phyloP scores from a whole-genome alignment of 176 grass and related monocot genomes.

The Zea luxurians region DNA sequence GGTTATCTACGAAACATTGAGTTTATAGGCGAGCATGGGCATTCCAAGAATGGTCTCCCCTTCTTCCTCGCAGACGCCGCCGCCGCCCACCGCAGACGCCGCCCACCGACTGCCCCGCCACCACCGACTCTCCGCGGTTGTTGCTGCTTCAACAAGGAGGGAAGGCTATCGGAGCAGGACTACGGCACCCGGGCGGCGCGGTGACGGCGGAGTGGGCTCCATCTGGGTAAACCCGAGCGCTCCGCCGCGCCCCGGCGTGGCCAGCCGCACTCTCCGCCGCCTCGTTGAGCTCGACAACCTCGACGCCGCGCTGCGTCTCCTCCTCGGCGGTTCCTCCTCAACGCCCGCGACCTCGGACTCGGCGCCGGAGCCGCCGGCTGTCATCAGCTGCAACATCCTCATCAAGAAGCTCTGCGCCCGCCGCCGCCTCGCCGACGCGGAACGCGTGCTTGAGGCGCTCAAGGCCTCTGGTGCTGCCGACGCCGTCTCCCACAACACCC shows the following conservation, averaged over 20 bases:
- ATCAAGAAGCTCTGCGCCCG: slow-evolving; percentile 48
- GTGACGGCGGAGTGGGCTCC: slow-evolving; percentile 18
- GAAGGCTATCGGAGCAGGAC: slow-evolving; percentile 10
- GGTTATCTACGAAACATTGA: too few relatives aligned
- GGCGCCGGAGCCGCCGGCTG: slow-evolving; percentile 10
- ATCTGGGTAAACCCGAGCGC: slow-evolving; percentile 48
- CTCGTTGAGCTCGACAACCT: slow-evolving; percentile 49
- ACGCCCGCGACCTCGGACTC: not conserved
- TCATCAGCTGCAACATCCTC: slow-evolving; percentile 48
- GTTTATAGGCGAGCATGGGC: not conserved
- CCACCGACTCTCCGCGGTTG: not conserved
- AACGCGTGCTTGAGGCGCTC: slow-evolving; percentile 41
- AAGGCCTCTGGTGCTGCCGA: slow-evolving; percentile 41
- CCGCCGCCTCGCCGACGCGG: slow-evolving; percentile 34
- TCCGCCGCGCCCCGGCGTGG: not conserved
- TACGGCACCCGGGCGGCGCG: not conserved
- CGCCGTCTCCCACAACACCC: slow-evolving; percentile 55
- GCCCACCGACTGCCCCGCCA: not conserved
- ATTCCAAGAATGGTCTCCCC: slow-evolving; percentile 21
- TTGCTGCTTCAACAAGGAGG: slow-evolving; percentile 34
- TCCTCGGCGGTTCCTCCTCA: slow-evolving; percentile 29
- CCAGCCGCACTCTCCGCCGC: slow-evolving; percentile 33
- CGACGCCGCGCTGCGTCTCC: slow-evolving; percentile 39
- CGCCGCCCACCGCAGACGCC: not conserved
- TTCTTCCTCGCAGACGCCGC: slow-evolving; percentile 11